Conservation (phyloP, 345 rosid genomes). For the Brassica nigra region DNA sequence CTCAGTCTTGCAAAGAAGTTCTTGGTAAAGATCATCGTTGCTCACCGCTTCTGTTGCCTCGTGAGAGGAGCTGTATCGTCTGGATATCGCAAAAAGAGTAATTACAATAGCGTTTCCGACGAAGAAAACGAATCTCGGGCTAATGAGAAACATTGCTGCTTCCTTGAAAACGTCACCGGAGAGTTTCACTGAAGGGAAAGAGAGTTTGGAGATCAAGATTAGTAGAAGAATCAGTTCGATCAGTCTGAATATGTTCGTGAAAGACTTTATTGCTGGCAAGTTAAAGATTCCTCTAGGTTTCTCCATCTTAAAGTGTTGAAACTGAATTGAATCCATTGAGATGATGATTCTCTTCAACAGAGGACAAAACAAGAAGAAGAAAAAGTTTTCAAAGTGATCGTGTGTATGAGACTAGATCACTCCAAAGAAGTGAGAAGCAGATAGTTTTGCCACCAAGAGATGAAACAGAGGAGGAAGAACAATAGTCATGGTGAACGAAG, state of each 20-base stretch:
- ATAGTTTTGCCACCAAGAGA: conserved; percentile 38
- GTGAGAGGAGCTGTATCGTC: conserved; percentile 50
- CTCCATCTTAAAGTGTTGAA: conserved; percentile 47
- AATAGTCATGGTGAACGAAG: conserved; percentile 26
- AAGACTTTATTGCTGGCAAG: conserved; percentile 45
- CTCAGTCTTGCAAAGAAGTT: conserved; percentile 48
- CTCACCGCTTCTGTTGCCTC: conserved; percentile 40
- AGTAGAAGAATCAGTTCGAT: conserved; percentile 57
- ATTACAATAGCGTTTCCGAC: conserved; percentile 77
- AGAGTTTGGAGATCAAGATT: conserved; percentile 61
- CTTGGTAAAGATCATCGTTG: conserved; percentile 48
- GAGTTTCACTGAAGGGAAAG: conserved; percentile 55
- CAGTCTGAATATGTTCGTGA: conserved; percentile 59
- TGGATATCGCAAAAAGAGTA: conserved; percentile 69
- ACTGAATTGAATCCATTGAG: conserved; percentile 61
- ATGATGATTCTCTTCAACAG: neutral
- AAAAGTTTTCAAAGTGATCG: neutral
- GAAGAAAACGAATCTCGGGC: conserved; percentile 80
- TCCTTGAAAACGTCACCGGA: conserved; percentile 61
- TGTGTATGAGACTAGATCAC: conserved; percentile 25
- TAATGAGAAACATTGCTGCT: conserved; percentile 47
- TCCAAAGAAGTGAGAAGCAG: conserved; percentile 41
- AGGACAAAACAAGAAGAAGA: neutral
- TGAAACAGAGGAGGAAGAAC: conserved; percentile 32
- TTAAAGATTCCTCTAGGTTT: conserved; percentile 55